Evolutionary conservation across 116 monocot species (phyloP).

Genomic region (Cymodocea nodosa): DNA sequence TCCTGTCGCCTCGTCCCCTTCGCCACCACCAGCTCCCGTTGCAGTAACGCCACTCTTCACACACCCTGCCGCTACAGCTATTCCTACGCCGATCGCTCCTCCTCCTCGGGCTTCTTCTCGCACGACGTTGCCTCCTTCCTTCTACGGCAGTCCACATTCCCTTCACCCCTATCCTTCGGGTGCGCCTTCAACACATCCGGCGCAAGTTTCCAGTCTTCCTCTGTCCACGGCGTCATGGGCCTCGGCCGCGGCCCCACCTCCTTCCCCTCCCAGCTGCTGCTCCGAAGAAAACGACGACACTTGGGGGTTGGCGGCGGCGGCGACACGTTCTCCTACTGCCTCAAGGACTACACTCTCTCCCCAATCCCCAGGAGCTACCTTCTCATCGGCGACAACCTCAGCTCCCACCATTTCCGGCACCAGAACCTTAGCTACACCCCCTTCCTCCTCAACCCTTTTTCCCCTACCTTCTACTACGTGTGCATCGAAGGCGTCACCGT

Average conservation of each 20-base stretch:
- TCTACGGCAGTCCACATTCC: slow-evolving; percentile 1
- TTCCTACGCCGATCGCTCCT: slow-evolving; percentile 31
- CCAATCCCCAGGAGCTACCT: slow-evolving; percentile 27
- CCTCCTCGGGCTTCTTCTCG: slow-evolving; percentile 34
- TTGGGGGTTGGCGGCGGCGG: slow-evolving; percentile 3
- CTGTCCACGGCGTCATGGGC: slow-evolving; percentile 27
- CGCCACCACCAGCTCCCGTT: not conserved
- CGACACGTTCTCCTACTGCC: slow-evolving; percentile 41
- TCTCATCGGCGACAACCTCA: slow-evolving; percentile 17
- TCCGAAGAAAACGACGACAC: no score
- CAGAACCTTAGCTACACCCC: slow-evolving; percentile 17
- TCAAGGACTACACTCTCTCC: slow-evolving; percentile 34
- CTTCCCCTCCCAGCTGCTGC: slow-evolving; percentile 25
- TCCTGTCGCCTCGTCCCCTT: slow-evolving; percentile 25
- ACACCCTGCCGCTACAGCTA: slow-evolving; percentile 42
- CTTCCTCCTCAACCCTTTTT: slow-evolving; percentile 20
- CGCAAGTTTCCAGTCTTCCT: not conserved
- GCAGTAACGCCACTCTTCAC: slow-evolving; percentile 3
- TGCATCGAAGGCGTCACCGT: slow-evolving; percentile 16
- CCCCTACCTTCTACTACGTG: slow-evolving; percentile 40
- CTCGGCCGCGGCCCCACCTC: slow-evolving; percentile 40
- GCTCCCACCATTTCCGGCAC: not conserved
- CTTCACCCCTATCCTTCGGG: slow-evolving; percentile 13
- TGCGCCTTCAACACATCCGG: slow-evolving; percentile 26
- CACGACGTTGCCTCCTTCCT: slow-evolving; percentile 15